Conservation (phyloP, 495 filamentous ascomycete genomes). For the Bacidia rubella region DNA sequence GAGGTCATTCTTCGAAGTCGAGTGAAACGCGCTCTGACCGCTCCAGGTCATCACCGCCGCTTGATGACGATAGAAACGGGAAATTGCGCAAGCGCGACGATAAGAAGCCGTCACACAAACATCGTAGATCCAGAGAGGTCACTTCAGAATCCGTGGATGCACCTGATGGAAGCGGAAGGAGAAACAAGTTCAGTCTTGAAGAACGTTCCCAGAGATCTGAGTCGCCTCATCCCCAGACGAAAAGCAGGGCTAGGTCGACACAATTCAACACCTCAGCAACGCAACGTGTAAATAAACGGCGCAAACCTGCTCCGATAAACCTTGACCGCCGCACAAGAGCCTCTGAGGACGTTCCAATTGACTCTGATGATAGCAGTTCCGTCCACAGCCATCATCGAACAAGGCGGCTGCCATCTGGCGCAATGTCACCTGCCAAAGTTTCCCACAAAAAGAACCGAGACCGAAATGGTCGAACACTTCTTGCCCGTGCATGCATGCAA, state of each 20-base stretch:
- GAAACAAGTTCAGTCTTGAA: conserved; percentile 24
- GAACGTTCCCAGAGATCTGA: conserved; percentile 42
- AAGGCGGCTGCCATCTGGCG: conserved; percentile 48
- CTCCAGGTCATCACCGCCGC: conserved; percentile 20
- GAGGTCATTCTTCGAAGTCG: conserved; percentile 23
- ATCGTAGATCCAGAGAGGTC: not conserved
- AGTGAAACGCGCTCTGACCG: conserved; percentile 24
- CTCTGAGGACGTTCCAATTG: conserved; percentile 56
- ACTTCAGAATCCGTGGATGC: not conserved
- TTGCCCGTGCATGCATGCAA: conserved; percentile 71
- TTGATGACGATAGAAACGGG: conserved; percentile 13
- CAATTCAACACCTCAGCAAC: conserved; percentile 29
- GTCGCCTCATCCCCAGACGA: conserved; percentile 44
- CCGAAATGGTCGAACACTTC: conserved; percentile 67
- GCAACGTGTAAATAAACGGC: conserved; percentile 22
- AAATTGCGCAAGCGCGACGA: conserved; percentile 13
- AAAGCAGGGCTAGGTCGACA: conserved; percentile 47
- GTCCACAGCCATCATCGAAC: conserved; percentile 54
- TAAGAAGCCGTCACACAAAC: not conserved
- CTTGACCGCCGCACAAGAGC: conserved; percentile 30
- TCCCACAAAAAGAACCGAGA: conserved; percentile 71
- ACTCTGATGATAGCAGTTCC: conserved; percentile 59
- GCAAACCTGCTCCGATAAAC: conserved; percentile 40
- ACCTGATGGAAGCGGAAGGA: conserved; percentile 14
- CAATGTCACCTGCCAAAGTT: conserved; percentile 54